phyloP scores from a whole-genome alignment of 495 filamentous ascomycete genomes.

The Niebla homalea region DNA sequence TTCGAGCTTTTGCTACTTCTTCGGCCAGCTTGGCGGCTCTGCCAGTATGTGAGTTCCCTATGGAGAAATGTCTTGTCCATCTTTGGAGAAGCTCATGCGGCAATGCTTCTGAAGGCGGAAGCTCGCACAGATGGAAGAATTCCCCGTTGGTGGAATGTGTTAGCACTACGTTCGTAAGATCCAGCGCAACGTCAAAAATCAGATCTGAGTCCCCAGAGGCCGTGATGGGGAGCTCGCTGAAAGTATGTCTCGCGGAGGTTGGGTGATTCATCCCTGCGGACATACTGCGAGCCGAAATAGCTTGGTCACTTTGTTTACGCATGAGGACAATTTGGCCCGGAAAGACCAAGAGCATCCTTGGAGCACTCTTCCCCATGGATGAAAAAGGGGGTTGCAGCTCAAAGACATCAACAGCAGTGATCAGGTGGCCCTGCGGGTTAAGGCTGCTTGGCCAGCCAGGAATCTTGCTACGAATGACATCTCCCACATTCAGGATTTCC shows the following conservation, averaged over 20 bases:
- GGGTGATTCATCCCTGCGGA: constrained; percentile 66
- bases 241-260: constrained; percentile 19
- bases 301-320: constrained; percentile 46
- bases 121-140: constrained; percentile 39
- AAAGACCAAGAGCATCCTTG: constrained; percentile 72
- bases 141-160: constrained; percentile 64
- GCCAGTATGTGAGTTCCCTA: constrained; percentile 57
- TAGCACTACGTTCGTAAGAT: constrained; percentile 57
- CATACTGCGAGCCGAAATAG: constrained; percentile 60
- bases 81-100: not conserved
- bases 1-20: constrained; percentile 72
- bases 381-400: constrained; percentile 65
- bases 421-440: constrained; percentile 62
- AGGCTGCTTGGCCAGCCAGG: constrained; percentile 66
- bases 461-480: constrained; percentile 59
- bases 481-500: constrained; percentile 55
- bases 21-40: constrained; percentile 66
- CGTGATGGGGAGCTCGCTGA: constrained; percentile 30
- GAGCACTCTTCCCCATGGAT: constrained; percentile 24
- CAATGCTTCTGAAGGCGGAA: not conserved
- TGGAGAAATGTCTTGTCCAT: constrained; percentile 5
- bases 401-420: constrained; percentile 69
- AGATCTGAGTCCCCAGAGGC: constrained; percentile 49
- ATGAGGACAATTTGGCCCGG: constrained; percentile 68
- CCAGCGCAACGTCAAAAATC: constrained; percentile 57